phyloP scores from a whole-genome alignment of 106 monocot species.

The Platanthera zijinensis region DNA sequence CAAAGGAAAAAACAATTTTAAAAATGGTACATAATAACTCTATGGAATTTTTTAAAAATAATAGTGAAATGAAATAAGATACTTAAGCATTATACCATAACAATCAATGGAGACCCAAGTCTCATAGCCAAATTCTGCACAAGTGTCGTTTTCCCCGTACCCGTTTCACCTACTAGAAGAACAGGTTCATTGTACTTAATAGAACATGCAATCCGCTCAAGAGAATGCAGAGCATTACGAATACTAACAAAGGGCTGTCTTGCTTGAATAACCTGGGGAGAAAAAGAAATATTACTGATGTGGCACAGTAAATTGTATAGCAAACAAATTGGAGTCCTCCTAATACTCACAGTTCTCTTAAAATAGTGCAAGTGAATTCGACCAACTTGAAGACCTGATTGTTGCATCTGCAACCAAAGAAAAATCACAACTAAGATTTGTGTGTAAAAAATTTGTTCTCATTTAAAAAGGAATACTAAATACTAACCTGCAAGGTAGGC shows the following conservation, averaged over 20 bases:
- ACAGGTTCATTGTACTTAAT: constrained; percentile 79
- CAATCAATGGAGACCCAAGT: constrained; percentile 59
- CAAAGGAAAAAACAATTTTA: not conserved
- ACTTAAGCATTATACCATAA: constrained; percentile 43
- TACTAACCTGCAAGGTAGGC: constrained; percentile 60
- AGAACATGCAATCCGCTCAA: constrained; percentile 84
- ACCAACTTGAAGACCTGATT: constrained; percentile 53
- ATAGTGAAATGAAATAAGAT: not conserved
- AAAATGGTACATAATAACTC: not conserved
- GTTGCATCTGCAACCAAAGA: constrained; percentile 25
- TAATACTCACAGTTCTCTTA: constrained; percentile 22
- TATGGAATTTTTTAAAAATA: not conserved
- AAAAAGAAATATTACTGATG: constrained; percentile 2
- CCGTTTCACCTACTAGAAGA: constrained; percentile 96
- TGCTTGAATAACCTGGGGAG: constrained; percentile 23
- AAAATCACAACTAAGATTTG: constrained; percentile 6
- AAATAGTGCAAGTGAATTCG: constrained; percentile 32
- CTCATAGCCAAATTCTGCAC: constrained; percentile 84
- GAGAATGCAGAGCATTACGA: constrained; percentile 48
- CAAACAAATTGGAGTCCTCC: not conserved
- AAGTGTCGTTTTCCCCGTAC: constrained; percentile 95
- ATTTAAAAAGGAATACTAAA: not conserved
- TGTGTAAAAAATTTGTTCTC: not conserved
- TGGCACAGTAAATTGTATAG: not conserved
- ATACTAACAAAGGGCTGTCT: constrained; percentile 53